Evolutionary conservation across 306 rosid species (phyloP).

Genomic region (Vicia faba): DNA sequence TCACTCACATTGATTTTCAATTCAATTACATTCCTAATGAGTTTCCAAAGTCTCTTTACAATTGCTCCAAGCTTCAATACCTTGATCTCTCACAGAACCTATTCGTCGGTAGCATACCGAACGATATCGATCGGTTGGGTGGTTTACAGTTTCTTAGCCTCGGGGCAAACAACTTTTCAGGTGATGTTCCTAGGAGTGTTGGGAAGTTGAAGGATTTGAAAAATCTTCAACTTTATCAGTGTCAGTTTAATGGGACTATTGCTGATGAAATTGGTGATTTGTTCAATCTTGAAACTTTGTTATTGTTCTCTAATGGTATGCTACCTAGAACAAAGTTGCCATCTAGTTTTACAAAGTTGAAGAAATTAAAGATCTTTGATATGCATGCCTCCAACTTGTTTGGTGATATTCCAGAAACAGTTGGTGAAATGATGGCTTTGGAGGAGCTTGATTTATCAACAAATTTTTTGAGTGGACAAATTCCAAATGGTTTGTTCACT

Average conservation of each 20-base stretch:
- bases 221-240: constrained; percentile 27
- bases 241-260: constrained; percentile 34
- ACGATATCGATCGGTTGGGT: constrained; percentile 28
- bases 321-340: constrained; percentile 36
- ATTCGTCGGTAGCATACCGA: constrained; percentile 37
- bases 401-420: constrained; percentile 35
- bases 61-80: constrained; percentile 37
- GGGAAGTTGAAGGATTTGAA: constrained; percentile 31
- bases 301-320: constrained; percentile 30
- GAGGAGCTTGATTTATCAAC: constrained; percentile 31
- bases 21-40: constrained; percentile 34
- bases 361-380: constrained; percentile 27
- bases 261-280: constrained; percentile 31
- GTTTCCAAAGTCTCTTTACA: constrained; percentile 37
- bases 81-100: constrained; percentile 30
- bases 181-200: constrained; percentile 41
- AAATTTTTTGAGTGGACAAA: constrained; percentile 30
- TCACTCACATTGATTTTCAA: constrained; percentile 31
- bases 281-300: constrained; percentile 35
- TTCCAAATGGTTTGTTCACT: constrained; percentile 37
- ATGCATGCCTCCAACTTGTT: constrained; percentile 37
- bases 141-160: constrained; percentile 34
- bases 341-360: constrained; percentile 31
- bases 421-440: constrained; percentile 41
- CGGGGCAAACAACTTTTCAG: constrained; percentile 37